Base-by-base conservation (phyloP, 768 basidiomycete species). In the Collybiopsis confluens region DNA sequence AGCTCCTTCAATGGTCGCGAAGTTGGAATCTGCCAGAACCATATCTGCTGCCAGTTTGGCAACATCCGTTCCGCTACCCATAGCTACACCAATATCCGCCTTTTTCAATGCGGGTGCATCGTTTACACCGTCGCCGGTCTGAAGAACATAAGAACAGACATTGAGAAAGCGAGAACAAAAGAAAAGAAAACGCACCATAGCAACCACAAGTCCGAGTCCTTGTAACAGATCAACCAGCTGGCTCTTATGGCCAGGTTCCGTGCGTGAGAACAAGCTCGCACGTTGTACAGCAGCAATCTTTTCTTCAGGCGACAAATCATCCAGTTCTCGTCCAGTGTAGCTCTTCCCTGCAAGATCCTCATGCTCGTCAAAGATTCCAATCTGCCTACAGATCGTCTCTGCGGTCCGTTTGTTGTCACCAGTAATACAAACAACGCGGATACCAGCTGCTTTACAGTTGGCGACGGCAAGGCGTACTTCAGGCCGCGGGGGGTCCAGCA, bases 1-100 rank as follows among this genome's bases (percentile, higher is more conserved):
- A 7, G 96, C 96, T 61, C 85, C 77, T 68, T 97, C 95, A 70
- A 99, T 98, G 6, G 94, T 95, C 10, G 93, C 87, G 70, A 99
- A 99, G 75, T 98, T 98, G 45, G 94, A 94, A 68, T 96, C 94
- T 4, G 92, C 90, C 47, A 95, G 82, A 27, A 99, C 94, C 93
- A 99, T 96, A 69, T 99, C 96, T 7, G 96, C 92, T 3, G 96
- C 97, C 56, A 97, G 75, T 72, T 98, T 98, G 57, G 96, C 96
- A 40, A 99, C 96, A 66, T 99, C 97, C 1, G 97, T 99, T 50
- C 96, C 96, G 54, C 92, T 95, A 43, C 96, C 96, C 96, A 99
- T 99, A 3, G 96, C 95, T 49, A 99, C 88, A 68, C 96, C 96
- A 62, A 99, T 99, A 62, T 96, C 93, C 11, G 96, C 97, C 71